phyloP scores from a whole-genome alignment of 371 early-diverging fungal genomes.

The Lichtheimia hyalospora region DNA sequence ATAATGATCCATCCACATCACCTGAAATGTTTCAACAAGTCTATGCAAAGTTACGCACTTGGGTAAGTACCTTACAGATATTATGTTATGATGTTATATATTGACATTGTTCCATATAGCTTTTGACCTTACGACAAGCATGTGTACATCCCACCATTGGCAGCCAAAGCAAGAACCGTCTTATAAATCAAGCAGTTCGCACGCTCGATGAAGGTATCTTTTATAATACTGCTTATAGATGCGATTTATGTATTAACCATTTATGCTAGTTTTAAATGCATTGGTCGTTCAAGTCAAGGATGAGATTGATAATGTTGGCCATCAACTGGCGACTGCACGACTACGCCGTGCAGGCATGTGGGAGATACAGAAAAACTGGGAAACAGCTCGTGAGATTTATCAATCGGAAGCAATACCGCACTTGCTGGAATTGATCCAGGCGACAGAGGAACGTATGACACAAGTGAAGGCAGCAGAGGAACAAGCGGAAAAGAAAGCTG shows the following conservation, averaged over 20 bases:
- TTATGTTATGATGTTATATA: not conserved
- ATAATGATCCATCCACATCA: not conserved
- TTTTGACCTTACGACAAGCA: slow-evolving; percentile 30
- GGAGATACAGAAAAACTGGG: slow-evolving; percentile 24
- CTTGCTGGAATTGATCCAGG: slow-evolving; percentile 8
- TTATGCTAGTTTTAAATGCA: slow-evolving; percentile 38
- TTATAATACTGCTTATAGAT: not conserved
- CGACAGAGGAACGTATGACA: not conserved
- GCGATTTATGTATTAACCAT: slow-evolving; percentile 1
- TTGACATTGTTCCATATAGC: slow-evolving; percentile 10
- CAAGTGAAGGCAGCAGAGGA: slow-evolving; percentile 15
- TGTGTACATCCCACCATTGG: slow-evolving; percentile 42
- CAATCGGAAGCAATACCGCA: slow-evolving; percentile 1
- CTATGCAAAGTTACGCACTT: slow-evolving; percentile 16
- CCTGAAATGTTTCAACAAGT: not conserved
- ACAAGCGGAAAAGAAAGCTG: slow-evolving; percentile 2
- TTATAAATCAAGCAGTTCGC: slow-evolving; percentile 12
- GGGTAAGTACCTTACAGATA: slow-evolving; percentile 16
- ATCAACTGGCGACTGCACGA: slow-evolving; percentile 10
- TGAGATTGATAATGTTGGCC: slow-evolving; percentile 15
- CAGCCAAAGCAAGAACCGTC: slow-evolving; percentile 6
- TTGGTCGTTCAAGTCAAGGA: slow-evolving; percentile 44
- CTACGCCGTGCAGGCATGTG: slow-evolving; percentile 33
- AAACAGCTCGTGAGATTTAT: slow-evolving; percentile 17
- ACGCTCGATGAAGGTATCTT: slow-evolving; percentile 23